Percentiles rank a stretch among this genome's conserved stretches.
These are phyloP conservation scores for Brettanomyces naardenensis DNA, from an alignment of 805 yeast genomes.

Conservation along the genomic window DNA sequence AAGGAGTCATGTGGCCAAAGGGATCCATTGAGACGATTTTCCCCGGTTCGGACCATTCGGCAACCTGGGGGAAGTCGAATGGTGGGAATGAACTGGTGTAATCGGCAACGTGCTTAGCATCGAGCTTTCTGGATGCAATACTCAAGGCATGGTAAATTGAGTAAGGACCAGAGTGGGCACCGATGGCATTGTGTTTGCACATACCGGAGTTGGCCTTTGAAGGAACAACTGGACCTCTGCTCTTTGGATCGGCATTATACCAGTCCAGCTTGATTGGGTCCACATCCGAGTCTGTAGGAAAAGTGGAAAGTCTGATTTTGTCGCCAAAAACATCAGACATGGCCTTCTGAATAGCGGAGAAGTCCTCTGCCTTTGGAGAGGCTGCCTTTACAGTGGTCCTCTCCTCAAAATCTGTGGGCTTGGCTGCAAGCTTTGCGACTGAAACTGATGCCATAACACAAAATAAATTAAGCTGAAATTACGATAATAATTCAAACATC, in stretches of 20 bases:
- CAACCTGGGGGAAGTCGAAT: slow-evolving; percentile 42
- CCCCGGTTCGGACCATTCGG: slow-evolving; percentile 46
- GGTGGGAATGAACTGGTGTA: slow-evolving; percentile 61
- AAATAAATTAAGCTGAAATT: too few species aligned
- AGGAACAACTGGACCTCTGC: slow-evolving; percentile 52
- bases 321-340: slow-evolving; percentile 21
- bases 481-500: too few species aligned
- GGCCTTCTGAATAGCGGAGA: slow-evolving; percentile 36
- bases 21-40: slow-evolving; percentile 63
- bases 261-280: slow-evolving; percentile 43
- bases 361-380: too few species aligned
- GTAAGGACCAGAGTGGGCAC: slow-evolving; percentile 60
- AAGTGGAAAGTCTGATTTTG: slow-evolving; percentile 41
- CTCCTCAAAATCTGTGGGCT: too few species aligned
- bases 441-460: too few species aligned
- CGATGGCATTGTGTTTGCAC: slow-evolving; percentile 51
- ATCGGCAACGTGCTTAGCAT: slow-evolving; percentile 45
- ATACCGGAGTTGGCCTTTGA: slow-evolving; percentile 43
- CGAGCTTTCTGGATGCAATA: slow-evolving; percentile 50
- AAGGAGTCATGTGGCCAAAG: slow-evolving; percentile 59
- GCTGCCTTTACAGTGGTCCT: too few species aligned
- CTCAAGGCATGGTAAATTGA: slow-evolving; percentile 60
- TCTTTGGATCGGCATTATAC: slow-evolving; percentile 41
- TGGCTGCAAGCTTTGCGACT: too few species aligned
- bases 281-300: slow-evolving; percentile 40